Evolutionary conservation across 768 basidiomycete genomes (phyloP).

Genomic region (Lactifluus echinatus): DNA sequence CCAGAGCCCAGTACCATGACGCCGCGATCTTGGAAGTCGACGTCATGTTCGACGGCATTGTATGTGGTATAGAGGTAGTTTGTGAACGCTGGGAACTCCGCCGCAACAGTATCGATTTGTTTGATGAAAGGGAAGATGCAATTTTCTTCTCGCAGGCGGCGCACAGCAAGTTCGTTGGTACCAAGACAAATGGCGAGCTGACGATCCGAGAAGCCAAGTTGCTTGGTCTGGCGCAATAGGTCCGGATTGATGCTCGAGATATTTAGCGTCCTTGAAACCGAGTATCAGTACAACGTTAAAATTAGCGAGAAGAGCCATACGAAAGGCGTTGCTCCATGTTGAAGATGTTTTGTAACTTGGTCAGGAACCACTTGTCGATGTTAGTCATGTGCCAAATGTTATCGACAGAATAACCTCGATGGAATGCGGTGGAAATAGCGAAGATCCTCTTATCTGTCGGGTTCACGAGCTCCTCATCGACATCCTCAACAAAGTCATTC

Average conservation of each 20-base stretch:
- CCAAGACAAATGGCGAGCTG: constrained; percentile 76
- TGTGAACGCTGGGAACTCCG: constrained; percentile 97
- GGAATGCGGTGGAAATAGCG: constrained; percentile 90
- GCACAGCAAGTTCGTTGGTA: constrained; percentile 90
- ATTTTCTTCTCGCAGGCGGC: constrained; percentile 77
- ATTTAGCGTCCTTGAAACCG: constrained; percentile 43
- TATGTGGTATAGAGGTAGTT: constrained; percentile 99
- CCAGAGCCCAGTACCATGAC: constrained; percentile 98
- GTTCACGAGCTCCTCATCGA: constrained; percentile 88
- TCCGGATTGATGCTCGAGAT: constrained; percentile 54
- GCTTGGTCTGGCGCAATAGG: constrained; percentile 76
- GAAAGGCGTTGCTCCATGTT: constrained; percentile 68
- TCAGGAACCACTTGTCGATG: constrained; percentile 98
- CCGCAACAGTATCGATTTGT: constrained; percentile 98
- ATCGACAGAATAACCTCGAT: constrained; percentile 87
- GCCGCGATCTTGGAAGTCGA: constrained; percentile 82
- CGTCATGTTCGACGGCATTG: constrained; percentile 91
- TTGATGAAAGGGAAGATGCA: constrained; percentile 88
- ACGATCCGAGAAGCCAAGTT: constrained; percentile 92
- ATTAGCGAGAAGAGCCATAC: constrained; percentile 38
- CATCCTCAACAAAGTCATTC: constrained; percentile 83
- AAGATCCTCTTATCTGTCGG: constrained; percentile 98
- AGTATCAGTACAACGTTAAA: background rate
- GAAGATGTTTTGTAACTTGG: constrained; percentile 74
- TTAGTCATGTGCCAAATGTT: constrained; percentile 97